A percentile compares a stretch with the other conserved stretches of the same genome.
Evolutionary conservation across 176 grass and related monocot species (phyloP).

Genomic region (Bromus sterilis): DNA sequence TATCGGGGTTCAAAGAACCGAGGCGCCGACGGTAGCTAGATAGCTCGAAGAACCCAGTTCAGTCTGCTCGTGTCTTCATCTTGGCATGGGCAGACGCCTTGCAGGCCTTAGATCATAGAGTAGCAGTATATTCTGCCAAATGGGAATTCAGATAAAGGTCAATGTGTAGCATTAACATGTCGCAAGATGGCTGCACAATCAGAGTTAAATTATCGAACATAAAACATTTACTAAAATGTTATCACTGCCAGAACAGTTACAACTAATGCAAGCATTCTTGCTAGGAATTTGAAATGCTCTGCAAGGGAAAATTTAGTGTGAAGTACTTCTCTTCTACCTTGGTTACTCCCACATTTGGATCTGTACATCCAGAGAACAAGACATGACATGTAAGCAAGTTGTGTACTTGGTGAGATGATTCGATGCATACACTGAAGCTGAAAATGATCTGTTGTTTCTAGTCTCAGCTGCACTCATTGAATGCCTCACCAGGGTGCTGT

Average conservation of each 20-base stretch:
- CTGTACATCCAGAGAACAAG: slow-evolving; percentile 21
- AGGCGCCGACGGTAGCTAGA: no score
- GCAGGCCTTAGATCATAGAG: background rate
- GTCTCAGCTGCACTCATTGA: slow-evolving; percentile 13
- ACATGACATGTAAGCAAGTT: background rate
- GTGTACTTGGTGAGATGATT: background rate
- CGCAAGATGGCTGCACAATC: background rate
- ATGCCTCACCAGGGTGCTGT: no score
- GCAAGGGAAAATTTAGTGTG: no score
- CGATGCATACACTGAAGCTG: background rate
- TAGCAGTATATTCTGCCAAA: background rate
- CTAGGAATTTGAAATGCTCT: no score
- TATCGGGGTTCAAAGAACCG: no score
- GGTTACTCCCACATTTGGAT: no score
- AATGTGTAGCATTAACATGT: background rate
- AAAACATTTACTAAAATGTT: background rate
- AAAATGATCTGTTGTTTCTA: background rate
- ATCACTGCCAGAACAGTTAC: no score
- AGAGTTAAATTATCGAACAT: background rate
- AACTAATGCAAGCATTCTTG: background rate
- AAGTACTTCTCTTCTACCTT: no score
- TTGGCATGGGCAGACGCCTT: background rate
- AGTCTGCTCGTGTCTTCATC: background rate
- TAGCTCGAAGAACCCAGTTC: background rate
- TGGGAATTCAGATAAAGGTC: background rate